Percentiles rank a stretch among this genome's conserved stretches.
Conservation (phyloP, 2,329 filamentous ascomycete genomes). For the Furcasterigmium sp. region DNA sequence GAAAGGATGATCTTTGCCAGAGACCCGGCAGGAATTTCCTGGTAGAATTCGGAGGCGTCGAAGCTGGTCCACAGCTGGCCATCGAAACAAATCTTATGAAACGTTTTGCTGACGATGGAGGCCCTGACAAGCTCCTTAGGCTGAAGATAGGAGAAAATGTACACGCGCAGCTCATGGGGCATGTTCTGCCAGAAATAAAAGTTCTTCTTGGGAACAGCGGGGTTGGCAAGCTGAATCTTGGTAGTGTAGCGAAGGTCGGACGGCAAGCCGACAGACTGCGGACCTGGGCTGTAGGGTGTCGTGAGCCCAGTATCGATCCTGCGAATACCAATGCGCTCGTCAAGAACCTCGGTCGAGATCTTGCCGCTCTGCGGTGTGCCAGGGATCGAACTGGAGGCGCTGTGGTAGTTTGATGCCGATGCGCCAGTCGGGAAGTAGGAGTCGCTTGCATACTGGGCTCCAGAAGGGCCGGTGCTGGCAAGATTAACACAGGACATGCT, state of each 20-base stretch:
- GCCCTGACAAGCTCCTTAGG: conserved; percentile 77
- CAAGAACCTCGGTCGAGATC: conserved; percentile 34
- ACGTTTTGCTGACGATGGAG: conserved; percentile 72
- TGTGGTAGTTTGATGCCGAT: conserved; percentile 21
- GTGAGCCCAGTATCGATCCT: conserved; percentile 47
- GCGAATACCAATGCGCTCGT: conserved; percentile 44
- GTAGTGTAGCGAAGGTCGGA: conserved; percentile 39
- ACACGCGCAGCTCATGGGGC: conserved; percentile 75
- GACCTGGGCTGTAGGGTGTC: conserved; percentile 24
- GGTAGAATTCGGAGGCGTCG: conserved; percentile 82
- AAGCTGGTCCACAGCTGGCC: conserved; percentile 88
- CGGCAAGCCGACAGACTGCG: conserved; percentile 55
- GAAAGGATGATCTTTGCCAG: conserved; percentile 78
- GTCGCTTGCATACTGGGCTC: conserved; percentile 21
- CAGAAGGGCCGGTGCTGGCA: conserved; percentile 28
- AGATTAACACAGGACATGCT: conserved; percentile 52
- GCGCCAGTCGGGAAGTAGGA: conserved; percentile 16
- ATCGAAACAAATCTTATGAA: conserved; percentile 83
- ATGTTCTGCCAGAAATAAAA: conserved; percentile 74
- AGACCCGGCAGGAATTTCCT: conserved; percentile 76
- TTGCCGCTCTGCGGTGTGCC: conserved; percentile 34
- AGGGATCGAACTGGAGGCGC: conserved; percentile 30
- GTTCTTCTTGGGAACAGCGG: conserved; percentile 9
- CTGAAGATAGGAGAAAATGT: conserved; percentile 69
- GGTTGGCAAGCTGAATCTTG: conserved; percentile 8